phyloP scores from a whole-genome alignment of 441 rosid genomes.

The Melastoma candidum region DNA sequence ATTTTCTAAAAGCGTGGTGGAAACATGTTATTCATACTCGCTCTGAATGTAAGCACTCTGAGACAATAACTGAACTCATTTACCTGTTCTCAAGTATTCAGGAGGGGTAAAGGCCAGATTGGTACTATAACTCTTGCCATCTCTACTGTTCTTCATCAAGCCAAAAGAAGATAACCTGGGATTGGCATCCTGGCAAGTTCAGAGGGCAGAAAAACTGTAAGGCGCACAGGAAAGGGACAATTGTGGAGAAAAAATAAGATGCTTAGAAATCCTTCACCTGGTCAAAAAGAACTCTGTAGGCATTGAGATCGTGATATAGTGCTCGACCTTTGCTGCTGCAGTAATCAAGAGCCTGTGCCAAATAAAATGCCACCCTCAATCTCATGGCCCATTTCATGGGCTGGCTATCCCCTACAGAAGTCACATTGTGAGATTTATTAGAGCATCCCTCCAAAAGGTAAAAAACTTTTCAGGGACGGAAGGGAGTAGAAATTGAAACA shows the following conservation, averaged over 20 bases:
- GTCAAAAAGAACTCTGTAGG: conserved; percentile 89
- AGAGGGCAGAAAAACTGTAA: conserved; percentile 15
- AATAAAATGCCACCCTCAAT: conserved; percentile 80
- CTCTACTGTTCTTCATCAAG: conserved; percentile 95
- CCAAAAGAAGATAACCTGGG: conserved; percentile 98
- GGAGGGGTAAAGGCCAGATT: conserved; percentile 99
- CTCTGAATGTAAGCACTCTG: too few relatives aligned
- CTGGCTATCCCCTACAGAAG: conserved; percentile 77
- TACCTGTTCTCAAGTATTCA: conserved; percentile 92
- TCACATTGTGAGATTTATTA: too few relatives aligned
- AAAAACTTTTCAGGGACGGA: too few relatives aligned
- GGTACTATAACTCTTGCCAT: conserved; percentile 96
- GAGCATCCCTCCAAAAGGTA: too few relatives aligned
- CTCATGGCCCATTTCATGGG: conserved; percentile 99
- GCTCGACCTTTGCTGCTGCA: conserved; percentile 89
- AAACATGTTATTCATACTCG: too few relatives aligned
- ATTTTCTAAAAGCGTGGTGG: too few relatives aligned
- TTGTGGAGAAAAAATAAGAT: background rate
- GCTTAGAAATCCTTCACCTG: conserved; percentile 36
- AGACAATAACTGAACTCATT: background rate
- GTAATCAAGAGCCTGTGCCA: conserved; percentile 88
- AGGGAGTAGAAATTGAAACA: too few relatives aligned
- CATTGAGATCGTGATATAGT: conserved; percentile 90
- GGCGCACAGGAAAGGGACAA: conserved; percentile 12
- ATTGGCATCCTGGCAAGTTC: conserved; percentile 65